Percentiles rank a stretch among this genome's conserved stretches.
Conservation (phyloP, 1,139 yeast species). For the Pichia sp. region DNA sequence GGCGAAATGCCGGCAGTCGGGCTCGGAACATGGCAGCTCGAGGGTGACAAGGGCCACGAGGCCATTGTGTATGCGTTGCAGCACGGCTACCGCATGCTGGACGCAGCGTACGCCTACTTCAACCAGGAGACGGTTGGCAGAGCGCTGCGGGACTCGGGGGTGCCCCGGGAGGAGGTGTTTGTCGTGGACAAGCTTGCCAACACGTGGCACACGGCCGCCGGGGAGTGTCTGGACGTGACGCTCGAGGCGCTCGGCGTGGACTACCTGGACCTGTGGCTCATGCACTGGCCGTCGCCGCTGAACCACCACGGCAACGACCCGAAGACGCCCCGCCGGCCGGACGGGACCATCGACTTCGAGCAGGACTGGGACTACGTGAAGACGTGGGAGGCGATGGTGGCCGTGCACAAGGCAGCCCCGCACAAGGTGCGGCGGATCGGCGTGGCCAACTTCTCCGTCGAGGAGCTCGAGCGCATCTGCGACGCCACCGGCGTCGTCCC, state of each 20-base stretch:
- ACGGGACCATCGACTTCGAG: conserved; percentile 26
- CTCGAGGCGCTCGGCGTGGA: conserved; percentile 37
- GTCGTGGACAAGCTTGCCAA: conserved; percentile 35
- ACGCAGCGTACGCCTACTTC: conserved; percentile 63
- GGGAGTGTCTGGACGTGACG: conserved; percentile 27
- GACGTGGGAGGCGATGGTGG: conserved; percentile 47
- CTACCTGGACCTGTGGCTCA: conserved; percentile 44
- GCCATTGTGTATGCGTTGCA: conserved; percentile 55
- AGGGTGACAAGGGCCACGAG: conserved; percentile 48
- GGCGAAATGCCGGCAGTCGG: conserved; percentile 64
- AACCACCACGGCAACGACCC: conserved; percentile 25
- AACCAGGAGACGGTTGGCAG: conserved; percentile 66
- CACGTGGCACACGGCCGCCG: conserved; percentile 19
- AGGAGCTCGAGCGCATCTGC: conserved; percentile 43
- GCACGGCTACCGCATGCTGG: conserved; percentile 73
- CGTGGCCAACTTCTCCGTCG: conserved; percentile 52
- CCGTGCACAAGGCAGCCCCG: conserved; percentile 33
- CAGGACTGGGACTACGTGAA: conserved; percentile 31
- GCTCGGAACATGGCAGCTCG: conserved; percentile 49
- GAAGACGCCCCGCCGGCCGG: conserved; percentile 18
- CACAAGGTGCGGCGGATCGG: conserved; percentile 52
- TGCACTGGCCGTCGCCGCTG: conserved; percentile 45
- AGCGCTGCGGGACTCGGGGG: conserved; percentile 48
- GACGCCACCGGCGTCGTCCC: conserved; percentile 45
- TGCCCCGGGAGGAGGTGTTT: conserved; percentile 54